Evolutionary conservation across 2,329 filamentous ascomycete genomes (phyloP).

Genomic region (Cercospora sojina): DNA sequence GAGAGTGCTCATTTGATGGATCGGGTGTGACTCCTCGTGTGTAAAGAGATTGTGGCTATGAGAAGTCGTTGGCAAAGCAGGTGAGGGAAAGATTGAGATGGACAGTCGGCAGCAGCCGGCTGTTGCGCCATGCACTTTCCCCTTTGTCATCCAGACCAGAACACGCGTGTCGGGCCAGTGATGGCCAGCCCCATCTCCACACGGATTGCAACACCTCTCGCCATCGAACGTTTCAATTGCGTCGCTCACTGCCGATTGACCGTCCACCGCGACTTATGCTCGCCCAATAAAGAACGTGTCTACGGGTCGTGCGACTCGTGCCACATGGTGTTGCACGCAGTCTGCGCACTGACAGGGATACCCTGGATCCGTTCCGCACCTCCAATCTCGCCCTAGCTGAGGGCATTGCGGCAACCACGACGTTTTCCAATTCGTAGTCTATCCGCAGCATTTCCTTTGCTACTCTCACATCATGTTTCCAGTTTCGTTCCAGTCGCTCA

Average conservation of each 20-base stretch:
- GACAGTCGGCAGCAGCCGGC: neutral
- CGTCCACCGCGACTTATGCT: neutral
- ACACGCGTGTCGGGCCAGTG: neutral
- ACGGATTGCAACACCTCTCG: neutral
- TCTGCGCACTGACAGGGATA: neutral
- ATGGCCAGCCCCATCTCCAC: neutral
- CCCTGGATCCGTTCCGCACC: neutral
- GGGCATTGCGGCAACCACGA: neutral
- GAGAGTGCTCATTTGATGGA: neutral
- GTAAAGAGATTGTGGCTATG: neutral
- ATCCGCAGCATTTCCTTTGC: neutral
- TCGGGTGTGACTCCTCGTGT: neutral
- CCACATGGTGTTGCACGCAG: neutral
- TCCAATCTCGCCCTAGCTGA: neutral
- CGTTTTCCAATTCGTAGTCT: neutral
- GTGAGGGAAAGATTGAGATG: neutral
- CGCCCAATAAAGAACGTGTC: neutral
- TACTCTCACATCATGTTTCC: neutral
- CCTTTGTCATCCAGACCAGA: neutral
- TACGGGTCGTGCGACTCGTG: neutral
- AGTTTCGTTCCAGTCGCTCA: conserved; percentile 9
- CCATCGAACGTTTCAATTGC: neutral
- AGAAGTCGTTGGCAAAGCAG: neutral
- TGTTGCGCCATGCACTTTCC: neutral
- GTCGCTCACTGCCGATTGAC: neutral